Percentiles rank a stretch among this genome's conserved stretches.
Evolutionary conservation across 2,329 filamentous ascomycete species (phyloP).

Genomic region (Coleophoma crateriformis): DNA sequence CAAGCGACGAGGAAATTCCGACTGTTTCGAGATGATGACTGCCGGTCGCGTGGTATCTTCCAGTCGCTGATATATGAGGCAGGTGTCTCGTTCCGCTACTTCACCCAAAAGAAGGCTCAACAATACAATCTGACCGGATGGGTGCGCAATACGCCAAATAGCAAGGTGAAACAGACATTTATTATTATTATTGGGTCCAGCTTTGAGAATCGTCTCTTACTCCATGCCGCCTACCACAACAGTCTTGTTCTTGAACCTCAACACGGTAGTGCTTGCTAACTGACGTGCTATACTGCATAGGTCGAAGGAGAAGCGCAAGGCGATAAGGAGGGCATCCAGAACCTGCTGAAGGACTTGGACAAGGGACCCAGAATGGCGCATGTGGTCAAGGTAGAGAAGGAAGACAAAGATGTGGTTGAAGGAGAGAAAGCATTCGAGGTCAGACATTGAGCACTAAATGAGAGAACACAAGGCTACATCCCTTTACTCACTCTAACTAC

Average conservation of each 20-base stretch:
- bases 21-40: background rate
- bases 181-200: background rate
- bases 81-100: constrained; percentile 36
- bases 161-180: constrained; percentile 37
- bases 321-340: constrained; percentile 53
- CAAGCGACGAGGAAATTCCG: background rate
- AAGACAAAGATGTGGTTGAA: constrained; percentile 57
- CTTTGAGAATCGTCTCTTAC: too few species aligned
- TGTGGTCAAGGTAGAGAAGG: constrained; percentile 69
- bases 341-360: constrained; percentile 70
- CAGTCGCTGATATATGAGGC: background rate
- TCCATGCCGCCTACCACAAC: too few species aligned
- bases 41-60: background rate
- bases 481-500: background rate
- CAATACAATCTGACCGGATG: constrained; percentile 51
- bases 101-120: constrained; percentile 45
- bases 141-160: constrained; percentile 53
- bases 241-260: too few species aligned
- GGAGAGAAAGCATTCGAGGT: constrained; percentile 65
- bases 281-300: constrained; percentile 35
- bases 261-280: background rate
- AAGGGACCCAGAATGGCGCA: constrained; percentile 66
- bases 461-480: background rate
- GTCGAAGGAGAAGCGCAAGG: constrained; percentile 90
- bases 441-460: constrained; percentile 3